Conservation (phyloP, 768 basidiomycete genomes). For the Dacryopinax primogenitus region DNA sequence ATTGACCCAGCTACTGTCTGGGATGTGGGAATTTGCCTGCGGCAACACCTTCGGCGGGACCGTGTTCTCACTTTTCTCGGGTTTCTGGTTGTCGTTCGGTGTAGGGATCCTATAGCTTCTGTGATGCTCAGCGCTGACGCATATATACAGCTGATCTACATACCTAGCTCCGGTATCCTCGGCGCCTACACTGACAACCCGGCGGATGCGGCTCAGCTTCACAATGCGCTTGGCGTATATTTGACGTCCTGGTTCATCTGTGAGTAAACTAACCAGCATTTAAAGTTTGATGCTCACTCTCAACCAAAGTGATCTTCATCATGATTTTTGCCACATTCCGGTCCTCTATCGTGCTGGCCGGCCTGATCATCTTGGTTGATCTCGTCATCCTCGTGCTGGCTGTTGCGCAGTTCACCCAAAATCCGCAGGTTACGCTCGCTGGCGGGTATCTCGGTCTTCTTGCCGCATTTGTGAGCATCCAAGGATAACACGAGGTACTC, state of each 20-base stretch:
- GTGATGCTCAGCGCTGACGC: not conserved
- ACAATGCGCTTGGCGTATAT: constrained; percentile 55
- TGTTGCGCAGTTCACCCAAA: not conserved
- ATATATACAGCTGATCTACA: constrained; percentile 33
- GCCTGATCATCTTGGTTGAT: not conserved
- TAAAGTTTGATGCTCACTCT: not conserved
- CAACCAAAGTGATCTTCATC: constrained; percentile 3
- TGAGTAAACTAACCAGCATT: not conserved
- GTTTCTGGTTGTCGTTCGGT: constrained; percentile 20
- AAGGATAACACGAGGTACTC: not conserved
- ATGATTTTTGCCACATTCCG: not conserved
- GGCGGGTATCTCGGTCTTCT: constrained; percentile 1
- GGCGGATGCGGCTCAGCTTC: constrained; percentile 28
- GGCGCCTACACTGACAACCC: constrained; percentile 36
- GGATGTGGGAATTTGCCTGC: constrained; percentile 19
- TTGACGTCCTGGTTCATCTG: not conserved
- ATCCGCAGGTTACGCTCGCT: not conserved
- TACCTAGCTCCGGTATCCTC: constrained; percentile 53
- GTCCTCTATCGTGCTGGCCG: not conserved
- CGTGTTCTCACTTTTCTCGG: constrained; percentile 18
- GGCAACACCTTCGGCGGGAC: constrained; percentile 29
- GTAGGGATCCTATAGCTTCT: not conserved
- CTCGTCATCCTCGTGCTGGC: not conserved
- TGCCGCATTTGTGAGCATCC: not conserved
- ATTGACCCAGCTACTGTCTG: constrained; percentile 18